Percentiles rank a stretch among this genome's conserved stretches.
phyloP scores from a whole-genome alignment of 805 yeast genomes.

The Lipomyces kockii region DNA sequence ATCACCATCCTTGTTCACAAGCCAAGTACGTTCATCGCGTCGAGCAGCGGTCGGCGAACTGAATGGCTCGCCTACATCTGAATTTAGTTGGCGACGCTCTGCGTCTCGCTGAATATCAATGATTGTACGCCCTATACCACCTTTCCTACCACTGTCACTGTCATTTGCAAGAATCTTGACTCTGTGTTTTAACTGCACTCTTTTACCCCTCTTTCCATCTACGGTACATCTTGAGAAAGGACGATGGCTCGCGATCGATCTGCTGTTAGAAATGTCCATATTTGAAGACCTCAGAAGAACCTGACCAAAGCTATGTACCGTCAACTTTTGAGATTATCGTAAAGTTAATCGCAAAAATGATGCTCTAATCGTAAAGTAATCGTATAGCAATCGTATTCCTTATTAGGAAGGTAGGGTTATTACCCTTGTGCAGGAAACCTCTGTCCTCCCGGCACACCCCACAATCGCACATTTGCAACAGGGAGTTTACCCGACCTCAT shows the following conservation, averaged over 20 bases:
- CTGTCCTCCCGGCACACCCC: neutral
- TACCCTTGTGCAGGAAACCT: neutral
- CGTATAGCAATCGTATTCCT: too few species aligned
- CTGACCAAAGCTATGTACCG: too few species aligned
- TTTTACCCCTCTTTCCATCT: too few species aligned
- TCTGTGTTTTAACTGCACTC: slow-evolving; percentile 9
- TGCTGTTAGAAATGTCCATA: too few species aligned
- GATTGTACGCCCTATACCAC: slow-evolving; percentile 41
- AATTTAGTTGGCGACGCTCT: slow-evolving; percentile 1
- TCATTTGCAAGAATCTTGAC: slow-evolving; percentile 42
- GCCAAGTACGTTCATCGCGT: slow-evolving; percentile 5
- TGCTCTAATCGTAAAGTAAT: too few species aligned
- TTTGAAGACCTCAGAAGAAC: too few species aligned
- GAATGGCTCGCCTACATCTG: neutral
- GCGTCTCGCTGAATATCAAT: slow-evolving; percentile 43
- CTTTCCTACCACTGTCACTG: slow-evolving; percentile 38
- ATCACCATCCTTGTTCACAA: slow-evolving; percentile 16
- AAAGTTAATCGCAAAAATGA: too few species aligned
- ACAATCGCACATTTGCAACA: neutral
- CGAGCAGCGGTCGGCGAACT: neutral
- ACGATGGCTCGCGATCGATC: too few species aligned
- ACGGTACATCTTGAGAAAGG: too few species aligned
- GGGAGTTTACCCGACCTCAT: neutral
- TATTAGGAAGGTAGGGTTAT: too few species aligned
- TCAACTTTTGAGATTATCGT: too few species aligned